These are phyloP conservation scores for Mortierella antarctica DNA, from an alignment of 192 early-diverging fungal genomes.

Conservation along the genomic window DNA sequence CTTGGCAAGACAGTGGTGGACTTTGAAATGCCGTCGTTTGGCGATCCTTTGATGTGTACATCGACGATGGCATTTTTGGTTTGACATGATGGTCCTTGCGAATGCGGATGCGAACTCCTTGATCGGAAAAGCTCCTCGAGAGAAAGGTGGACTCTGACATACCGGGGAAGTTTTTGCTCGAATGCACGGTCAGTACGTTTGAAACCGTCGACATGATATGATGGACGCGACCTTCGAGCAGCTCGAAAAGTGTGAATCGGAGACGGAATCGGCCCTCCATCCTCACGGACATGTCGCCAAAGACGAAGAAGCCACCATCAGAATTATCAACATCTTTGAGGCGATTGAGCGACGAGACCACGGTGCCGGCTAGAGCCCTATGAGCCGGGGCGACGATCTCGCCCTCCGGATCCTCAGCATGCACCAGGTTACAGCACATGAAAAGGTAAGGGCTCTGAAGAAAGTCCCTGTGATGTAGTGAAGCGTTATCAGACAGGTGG, in stretches of 20 bases:
- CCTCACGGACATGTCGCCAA: slow-evolving; percentile 89
- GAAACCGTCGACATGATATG: slow-evolving; percentile 80
- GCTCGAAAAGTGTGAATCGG: slow-evolving; percentile 91
- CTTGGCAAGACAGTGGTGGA: slow-evolving; percentile 33
- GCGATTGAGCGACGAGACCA: slow-evolving; percentile 89
- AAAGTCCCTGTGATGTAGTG: slow-evolving; percentile 36
- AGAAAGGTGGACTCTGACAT: slow-evolving; percentile 91
- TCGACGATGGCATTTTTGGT: slow-evolving; percentile 19
- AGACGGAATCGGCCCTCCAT: slow-evolving; percentile 86
- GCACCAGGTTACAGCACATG: slow-evolving; percentile 92
- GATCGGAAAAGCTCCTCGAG: slow-evolving; percentile 91
- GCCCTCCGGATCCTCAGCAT: slow-evolving; percentile 69
- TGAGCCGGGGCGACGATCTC: slow-evolving; percentile 78
- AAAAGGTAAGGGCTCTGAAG: slow-evolving; percentile 90
- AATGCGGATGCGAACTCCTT: slow-evolving; percentile 93
- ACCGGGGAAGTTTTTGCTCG: slow-evolving; percentile 92
- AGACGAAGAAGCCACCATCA: slow-evolving; percentile 94
- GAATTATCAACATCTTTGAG: slow-evolving; percentile 85
- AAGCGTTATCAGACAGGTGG: too few relatives aligned
- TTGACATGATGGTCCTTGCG: slow-evolving; percentile 82
- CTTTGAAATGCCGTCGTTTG: slow-evolving; percentile 20
- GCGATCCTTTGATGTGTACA: neutral
- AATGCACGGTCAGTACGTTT: slow-evolving; percentile 79
- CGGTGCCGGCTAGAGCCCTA: slow-evolving; percentile 85
- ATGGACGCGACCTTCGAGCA: slow-evolving; percentile 61